Evolutionary conservation across 2,329 filamentous ascomycete species (phyloP).

Genomic region (Malbranchea cinnamomea): DNA sequence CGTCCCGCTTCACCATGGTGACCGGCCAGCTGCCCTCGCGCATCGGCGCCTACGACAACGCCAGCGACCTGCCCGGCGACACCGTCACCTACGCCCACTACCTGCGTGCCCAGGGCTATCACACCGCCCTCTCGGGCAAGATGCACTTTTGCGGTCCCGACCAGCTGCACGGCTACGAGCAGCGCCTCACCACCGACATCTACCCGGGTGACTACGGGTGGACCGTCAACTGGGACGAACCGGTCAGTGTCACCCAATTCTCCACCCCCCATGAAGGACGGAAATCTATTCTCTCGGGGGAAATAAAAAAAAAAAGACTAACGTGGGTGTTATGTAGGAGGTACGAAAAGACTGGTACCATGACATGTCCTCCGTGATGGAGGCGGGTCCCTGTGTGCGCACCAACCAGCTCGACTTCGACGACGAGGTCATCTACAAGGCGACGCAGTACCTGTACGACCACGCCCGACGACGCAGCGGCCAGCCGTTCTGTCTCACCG

Average conservation of each 20-base stretch:
- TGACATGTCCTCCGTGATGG: conserved; percentile 84
- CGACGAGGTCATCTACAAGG: conserved; percentile 88
- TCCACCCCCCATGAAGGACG: background rate
- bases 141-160: conserved; percentile 85
- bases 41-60: conserved; percentile 87
- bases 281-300: too few species aligned
- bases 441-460: conserved; percentile 79
- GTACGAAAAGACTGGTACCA: conserved; percentile 83
- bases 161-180: conserved; percentile 87
- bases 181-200: conserved; percentile 83
- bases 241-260: conserved; percentile 29
- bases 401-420: conserved; percentile 95
- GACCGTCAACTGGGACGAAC: conserved; percentile 91
- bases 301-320: too few species aligned
- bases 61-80: conserved; percentile 67
- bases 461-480: conserved; percentile 67
- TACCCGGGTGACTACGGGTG: conserved; percentile 91
- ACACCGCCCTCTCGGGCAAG: conserved; percentile 83
- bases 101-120: conserved; percentile 68
- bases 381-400: conserved; percentile 74
- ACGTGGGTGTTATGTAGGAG: too few species aligned
- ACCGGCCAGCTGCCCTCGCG: conserved; percentile 81
- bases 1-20: conserved; percentile 88
- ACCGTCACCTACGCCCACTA: conserved; percentile 89
- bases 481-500: conserved; percentile 74